These are phyloP conservation scores for Termitomyces titanicus DNA, from an alignment of 768 basidiomycete species.

Conservation along the genomic window DNA sequence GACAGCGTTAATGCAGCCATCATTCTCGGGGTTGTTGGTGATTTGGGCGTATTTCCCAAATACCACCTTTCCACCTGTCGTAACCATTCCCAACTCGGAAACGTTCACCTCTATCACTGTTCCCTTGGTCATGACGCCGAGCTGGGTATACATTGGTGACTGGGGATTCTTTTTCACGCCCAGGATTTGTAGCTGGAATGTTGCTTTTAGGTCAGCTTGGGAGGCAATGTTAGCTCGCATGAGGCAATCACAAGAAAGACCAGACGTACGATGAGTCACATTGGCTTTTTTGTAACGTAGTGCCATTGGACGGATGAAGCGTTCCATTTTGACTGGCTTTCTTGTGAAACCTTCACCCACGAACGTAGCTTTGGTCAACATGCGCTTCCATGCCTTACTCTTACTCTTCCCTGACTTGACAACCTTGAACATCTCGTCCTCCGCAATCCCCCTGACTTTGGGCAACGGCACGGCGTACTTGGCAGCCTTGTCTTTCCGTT, in stretches of 20 bases:
- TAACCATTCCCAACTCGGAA: conserved; percentile 97
- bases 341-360: conserved; percentile 97
- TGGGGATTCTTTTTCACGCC: conserved; percentile 99
- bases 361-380: conserved; percentile 99
- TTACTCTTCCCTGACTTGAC: conserved; percentile 97
- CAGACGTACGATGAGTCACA: conserved; percentile 90
- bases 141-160: conserved; percentile 95
- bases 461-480: conserved; percentile 97
- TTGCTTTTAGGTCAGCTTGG: conserved; percentile 93
- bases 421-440: conserved; percentile 99
- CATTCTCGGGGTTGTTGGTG: conserved; percentile 94
- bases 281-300: conserved; percentile 97
- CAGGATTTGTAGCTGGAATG: conserved; percentile 96
- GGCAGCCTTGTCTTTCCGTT: conserved; percentile 97
- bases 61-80: conserved; percentile 92
- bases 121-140: conserved; percentile 97
- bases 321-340: conserved; percentile 98
- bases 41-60: conserved; percentile 93
- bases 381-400: conserved; percentile 96
- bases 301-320: conserved; percentile 97
- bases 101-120: conserved; percentile 99
- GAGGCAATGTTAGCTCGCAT: neutral
- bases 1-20: conserved; percentile 94
- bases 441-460: conserved; percentile 95
- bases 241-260: neutral